Base-by-base conservation (phyloP, 805 yeast species). In the Hanseniaspora valbyensis region DNA sequence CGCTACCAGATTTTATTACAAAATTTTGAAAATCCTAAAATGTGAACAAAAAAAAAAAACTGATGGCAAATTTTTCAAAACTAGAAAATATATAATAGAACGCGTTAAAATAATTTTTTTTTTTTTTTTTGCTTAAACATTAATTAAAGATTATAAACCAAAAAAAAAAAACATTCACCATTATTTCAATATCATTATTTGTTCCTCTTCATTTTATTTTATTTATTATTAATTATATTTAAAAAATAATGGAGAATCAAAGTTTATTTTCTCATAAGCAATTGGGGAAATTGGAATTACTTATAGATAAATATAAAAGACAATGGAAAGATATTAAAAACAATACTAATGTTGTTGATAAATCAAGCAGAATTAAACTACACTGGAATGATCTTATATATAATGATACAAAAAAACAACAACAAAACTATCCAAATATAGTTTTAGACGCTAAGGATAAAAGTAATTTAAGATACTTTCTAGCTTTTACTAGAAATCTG, bases 201-300 rank as follows among this genome's bases (percentile, higher is more conserved):
- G n/a, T 32, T 12, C 37, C 18, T 12, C 37, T 33, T 12, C n/a
- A 28, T 19, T 42, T 7, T 25, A 41, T 19, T 37, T 46, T 26
- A 51, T 52, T 29, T 53, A 54, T 34, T n/a, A n/a, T n/a, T n/a
- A n/a, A n/a, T n/a, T n/a, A n/a, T n/a, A n/a, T n/a, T n/a, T n/a
- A n/a, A n/a, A n/a, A n/a, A n/a, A 38, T 3, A 33, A 42, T 42
- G 44, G 53, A 28, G 33, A 52, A 26, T 26, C 34, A 29, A 49
- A 34, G 22, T 19, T 22, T 34, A 7, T 16, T 16, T 5, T 34
- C 39, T 10, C 10, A 34, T 34, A 34, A 34, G 16, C 22, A 34
- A 7, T 7, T 54, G 36, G 48, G 51, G 13, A 56, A 55, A 26
- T 37, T 52, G n/a, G 44, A 41, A 8, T 36, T 55, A 8, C 40